These are phyloP conservation scores for Postia placenta DNA, from an alignment of 768 basidiomycete genomes.

Conservation along the genomic window DNA sequence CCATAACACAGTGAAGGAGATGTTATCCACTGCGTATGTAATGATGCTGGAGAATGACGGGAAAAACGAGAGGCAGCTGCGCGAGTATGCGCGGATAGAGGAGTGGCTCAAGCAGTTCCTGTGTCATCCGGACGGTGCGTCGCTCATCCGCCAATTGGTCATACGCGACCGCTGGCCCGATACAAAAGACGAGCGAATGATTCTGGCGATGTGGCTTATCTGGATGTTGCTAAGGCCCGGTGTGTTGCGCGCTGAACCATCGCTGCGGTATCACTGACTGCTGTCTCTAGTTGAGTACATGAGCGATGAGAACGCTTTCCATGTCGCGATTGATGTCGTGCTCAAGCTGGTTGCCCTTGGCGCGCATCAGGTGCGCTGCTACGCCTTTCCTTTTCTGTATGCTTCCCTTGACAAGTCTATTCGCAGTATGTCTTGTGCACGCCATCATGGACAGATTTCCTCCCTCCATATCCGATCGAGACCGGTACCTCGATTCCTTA, in stretches of 20 bases:
- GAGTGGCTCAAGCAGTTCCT: conserved; percentile 62
- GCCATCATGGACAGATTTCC: conserved; percentile 54
- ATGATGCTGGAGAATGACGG: conserved; percentile 82
- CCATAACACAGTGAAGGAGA: conserved; percentile 20
- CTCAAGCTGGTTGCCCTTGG: conserved; percentile 61
- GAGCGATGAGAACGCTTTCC: conserved; percentile 32
- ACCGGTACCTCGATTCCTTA: conserved; percentile 12
- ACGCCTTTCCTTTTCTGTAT: conserved; percentile 7
- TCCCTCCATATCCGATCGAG: conserved; percentile 25
- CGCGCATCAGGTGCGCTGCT: conserved; percentile 49
- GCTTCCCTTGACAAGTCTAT: neutral
- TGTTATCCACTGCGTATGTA: conserved; percentile 58
- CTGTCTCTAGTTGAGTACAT: conserved; percentile 40
- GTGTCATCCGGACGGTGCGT: conserved; percentile 56
- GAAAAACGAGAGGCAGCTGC: conserved; percentile 63
- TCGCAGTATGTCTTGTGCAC: conserved; percentile 55
- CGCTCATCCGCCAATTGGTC: conserved; percentile 37
- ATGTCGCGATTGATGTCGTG: conserved; percentile 40
- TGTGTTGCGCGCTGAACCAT: conserved; percentile 26
- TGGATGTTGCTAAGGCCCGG: conserved; percentile 67
- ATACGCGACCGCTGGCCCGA: conserved; percentile 59
- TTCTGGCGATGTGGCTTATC: conserved; percentile 73
- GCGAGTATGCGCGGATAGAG: conserved; percentile 59
- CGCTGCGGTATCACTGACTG: neutral
- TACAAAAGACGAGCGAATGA: conserved; percentile 39